Conservation (phyloP, 2,329 filamentous ascomycete genomes). For the Arthrobotrys musiformis region DNA sequence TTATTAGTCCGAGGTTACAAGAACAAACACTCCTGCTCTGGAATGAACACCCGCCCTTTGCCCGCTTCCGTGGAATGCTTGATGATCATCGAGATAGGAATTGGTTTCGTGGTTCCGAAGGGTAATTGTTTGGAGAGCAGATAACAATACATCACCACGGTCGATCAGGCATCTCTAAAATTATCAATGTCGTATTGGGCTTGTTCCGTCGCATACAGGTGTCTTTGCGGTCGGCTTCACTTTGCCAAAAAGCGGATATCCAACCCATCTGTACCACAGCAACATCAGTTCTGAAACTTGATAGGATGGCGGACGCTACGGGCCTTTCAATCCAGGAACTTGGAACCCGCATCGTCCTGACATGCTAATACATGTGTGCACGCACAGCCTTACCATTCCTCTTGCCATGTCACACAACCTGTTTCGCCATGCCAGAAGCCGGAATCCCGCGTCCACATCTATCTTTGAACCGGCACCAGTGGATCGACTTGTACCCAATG, state of each 20-base stretch:
- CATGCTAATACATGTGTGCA: no score
- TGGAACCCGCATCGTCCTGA: constrained; percentile 43
- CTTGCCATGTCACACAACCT: constrained; percentile 42
- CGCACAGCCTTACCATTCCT: constrained; percentile 29
- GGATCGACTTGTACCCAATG: background rate
- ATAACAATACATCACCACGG: constrained; percentile 2
- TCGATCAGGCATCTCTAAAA: constrained; percentile 33
- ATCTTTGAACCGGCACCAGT: constrained; percentile 38
- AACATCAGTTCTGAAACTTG: constrained; percentile 34
- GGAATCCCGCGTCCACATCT: constrained; percentile 5
- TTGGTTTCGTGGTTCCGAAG: constrained; percentile 19
- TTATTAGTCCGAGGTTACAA: constrained; percentile 26
- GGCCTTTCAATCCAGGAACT: constrained; percentile 43
- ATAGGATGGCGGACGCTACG: constrained; percentile 25
- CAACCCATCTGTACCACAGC: constrained; percentile 13
- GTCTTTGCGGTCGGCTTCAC: constrained; percentile 4
- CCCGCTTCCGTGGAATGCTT: constrained; percentile 22
- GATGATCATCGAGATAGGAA: constrained; percentile 36
- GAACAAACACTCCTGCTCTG: constrained; percentile 14
- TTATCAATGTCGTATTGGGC: constrained; percentile 23
- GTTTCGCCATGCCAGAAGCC: constrained; percentile 36
- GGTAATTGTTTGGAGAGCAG: constrained; percentile 19
- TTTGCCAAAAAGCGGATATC: constrained; percentile 25
- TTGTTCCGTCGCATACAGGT: constrained; percentile 29
- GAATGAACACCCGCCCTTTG: constrained; percentile 39